Conservation (phyloP, 2,329 filamentous ascomycete species). For the Thielaviopsis populi region DNA sequence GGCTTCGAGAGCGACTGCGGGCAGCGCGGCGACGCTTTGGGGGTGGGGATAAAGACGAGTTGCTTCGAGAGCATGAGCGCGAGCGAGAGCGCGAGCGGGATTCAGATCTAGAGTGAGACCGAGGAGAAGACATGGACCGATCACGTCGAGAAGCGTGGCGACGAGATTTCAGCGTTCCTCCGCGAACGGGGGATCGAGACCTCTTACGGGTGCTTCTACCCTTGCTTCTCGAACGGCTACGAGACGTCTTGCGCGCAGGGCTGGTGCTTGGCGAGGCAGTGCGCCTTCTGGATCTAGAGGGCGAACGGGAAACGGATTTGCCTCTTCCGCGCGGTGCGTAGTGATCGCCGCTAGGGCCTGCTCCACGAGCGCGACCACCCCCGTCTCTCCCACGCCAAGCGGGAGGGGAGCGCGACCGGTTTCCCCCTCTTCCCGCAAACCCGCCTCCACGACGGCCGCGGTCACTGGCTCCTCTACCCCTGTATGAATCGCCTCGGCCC, state of each 20-base stretch:
- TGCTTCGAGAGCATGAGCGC: constrained; percentile 19
- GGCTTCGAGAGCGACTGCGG: constrained; percentile 3
- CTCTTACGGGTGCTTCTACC: constrained; percentile 31
- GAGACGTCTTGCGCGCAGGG: constrained; percentile 25
- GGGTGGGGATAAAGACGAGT: constrained; percentile 15
- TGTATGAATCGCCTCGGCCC: constrained; percentile 38
- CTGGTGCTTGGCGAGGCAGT: constrained; percentile 20
- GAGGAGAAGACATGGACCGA: constrained; percentile 27
- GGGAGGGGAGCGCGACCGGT: constrained; percentile 34
- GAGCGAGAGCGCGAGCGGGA: constrained; percentile 20
- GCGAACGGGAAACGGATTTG: constrained; percentile 19
- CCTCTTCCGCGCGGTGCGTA: constrained; percentile 35
- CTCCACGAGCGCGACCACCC: constrained; percentile 29
- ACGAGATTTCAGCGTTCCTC: constrained; percentile 25
- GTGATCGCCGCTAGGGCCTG: constrained; percentile 26
- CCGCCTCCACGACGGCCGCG: constrained; percentile 28
- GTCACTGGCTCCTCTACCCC: constrained; percentile 33
- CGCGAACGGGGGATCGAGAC: constrained; percentile 23
- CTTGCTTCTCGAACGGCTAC: constrained; percentile 38
- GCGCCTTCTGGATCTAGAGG: constrained; percentile 21
- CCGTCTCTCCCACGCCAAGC: constrained; percentile 24
- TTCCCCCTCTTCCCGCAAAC: constrained; percentile 28
- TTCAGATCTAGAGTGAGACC: constrained; percentile 17
- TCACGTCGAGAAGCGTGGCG: constrained; percentile 29
- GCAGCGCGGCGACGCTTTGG: constrained; percentile 12